Conservation (phyloP, 2,329 filamentous ascomycete species). For the Sphaerostilbella broomeana region DNA sequence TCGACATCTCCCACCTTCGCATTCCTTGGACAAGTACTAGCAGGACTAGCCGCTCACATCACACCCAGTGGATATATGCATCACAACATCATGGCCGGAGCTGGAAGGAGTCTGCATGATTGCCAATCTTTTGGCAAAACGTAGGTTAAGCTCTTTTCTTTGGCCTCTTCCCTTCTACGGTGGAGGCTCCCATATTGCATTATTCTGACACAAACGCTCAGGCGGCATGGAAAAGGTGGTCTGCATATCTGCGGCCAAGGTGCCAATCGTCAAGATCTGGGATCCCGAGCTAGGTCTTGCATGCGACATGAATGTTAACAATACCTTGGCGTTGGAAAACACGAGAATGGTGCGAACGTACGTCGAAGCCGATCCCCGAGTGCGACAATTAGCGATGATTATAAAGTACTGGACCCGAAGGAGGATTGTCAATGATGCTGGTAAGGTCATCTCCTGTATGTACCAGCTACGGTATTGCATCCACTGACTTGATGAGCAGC, state of each 20-base stretch:
- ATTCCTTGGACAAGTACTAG: background rate
- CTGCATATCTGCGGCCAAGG: conserved; percentile 89
- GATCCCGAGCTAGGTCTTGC: conserved; percentile 84
- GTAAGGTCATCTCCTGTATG: conserved; percentile 43
- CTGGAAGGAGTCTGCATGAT: conserved; percentile 87
- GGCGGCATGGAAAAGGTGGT: conserved; percentile 96
- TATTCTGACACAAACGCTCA: conserved; percentile 41
- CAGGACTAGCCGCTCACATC: conserved; percentile 24
- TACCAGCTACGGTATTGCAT: background rate
- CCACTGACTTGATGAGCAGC: conserved; percentile 45
- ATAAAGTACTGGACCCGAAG: conserved; percentile 96
- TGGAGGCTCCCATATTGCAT: background rate
- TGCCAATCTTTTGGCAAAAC: conserved; percentile 74
- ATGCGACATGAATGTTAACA: conserved; percentile 99
- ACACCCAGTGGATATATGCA: conserved; percentile 86
- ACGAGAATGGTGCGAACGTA: conserved; percentile 98
- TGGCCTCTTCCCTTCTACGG: background rate
- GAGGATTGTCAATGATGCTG: conserved; percentile 91
- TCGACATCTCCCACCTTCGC: background rate
- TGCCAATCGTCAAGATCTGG: conserved; percentile 98
- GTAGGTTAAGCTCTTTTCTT: conserved; percentile 55
- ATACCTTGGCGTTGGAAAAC: conserved; percentile 88
- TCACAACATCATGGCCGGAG: conserved; percentile 83
- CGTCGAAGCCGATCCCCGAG: conserved; percentile 83
- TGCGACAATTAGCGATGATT: conserved; percentile 89